Conservation (phyloP, 2,329 filamentous ascomycete species). For the Malbranchea cinnamomea region DNA sequence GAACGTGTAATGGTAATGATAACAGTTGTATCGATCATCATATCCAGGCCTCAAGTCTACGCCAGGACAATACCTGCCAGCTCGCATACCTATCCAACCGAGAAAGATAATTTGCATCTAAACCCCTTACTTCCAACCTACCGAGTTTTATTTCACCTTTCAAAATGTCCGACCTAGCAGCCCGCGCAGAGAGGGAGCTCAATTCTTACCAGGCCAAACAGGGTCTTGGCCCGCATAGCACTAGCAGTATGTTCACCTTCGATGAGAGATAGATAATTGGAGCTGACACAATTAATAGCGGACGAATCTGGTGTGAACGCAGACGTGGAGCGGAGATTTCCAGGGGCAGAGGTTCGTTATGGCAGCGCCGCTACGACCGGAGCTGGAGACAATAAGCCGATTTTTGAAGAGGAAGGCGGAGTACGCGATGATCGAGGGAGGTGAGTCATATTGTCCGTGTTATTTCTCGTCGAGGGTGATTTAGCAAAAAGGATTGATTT, state of each 20-base stretch:
- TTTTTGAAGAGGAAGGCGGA: constrained; percentile 29
- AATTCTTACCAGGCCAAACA: constrained; percentile 26
- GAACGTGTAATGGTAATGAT: no score
- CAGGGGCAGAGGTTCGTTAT: constrained; percentile 22
- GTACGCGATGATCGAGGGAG: constrained; percentile 22
- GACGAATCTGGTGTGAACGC: constrained; percentile 29
- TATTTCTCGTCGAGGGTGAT: no score
- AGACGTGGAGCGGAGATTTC: constrained; percentile 24
- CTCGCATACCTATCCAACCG: no score
- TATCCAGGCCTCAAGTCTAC: no score
- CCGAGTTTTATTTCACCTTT: neutral
- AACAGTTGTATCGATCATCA: no score
- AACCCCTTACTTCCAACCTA: no score
- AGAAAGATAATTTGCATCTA: no score
- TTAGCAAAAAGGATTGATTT: constrained; percentile 9
- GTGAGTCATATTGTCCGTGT: constrained; percentile 13
- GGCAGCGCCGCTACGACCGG: constrained; percentile 20
- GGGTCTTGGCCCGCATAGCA: constrained; percentile 23
- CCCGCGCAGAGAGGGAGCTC: constrained; percentile 25
- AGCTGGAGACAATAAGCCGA: constrained; percentile 24
- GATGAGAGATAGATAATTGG: no score
- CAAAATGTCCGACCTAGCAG: constrained; percentile 16
- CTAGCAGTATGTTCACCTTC: constrained; percentile 21
- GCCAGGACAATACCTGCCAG: no score
- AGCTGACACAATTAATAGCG: constrained; percentile 16